These are phyloP conservation scores for Rubroshorea leprosula DNA, from an alignment of 345 rosid genomes.

Conservation along the genomic window DNA sequence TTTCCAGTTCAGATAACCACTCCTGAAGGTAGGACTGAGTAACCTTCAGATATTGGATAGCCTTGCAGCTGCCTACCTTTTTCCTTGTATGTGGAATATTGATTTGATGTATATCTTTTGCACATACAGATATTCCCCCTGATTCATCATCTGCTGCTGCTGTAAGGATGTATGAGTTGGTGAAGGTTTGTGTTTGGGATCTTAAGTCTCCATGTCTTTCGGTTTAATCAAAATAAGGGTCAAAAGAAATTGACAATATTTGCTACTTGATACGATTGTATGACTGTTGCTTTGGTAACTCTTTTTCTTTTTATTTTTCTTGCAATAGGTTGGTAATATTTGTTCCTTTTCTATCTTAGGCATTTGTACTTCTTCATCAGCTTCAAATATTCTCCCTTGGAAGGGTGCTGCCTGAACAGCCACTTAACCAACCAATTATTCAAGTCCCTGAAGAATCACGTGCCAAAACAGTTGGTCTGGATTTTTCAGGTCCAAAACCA, in stretches of 20 bases:
- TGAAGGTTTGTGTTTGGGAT: slow-evolving; percentile 60
- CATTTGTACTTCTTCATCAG: slow-evolving; percentile 86
- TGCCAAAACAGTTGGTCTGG: slow-evolving; percentile 61
- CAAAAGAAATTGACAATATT: neutral
- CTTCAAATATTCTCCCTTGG: slow-evolving; percentile 79
- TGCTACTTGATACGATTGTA: no score
- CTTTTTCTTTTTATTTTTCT: neutral
- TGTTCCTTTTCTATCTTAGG: slow-evolving; percentile 36
- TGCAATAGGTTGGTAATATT: slow-evolving; percentile 15
- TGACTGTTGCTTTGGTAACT: neutral
- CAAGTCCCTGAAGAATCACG: slow-evolving; percentile 52
- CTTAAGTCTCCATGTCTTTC: neutral
- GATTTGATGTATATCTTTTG: slow-evolving; percentile 8
- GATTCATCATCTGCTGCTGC: slow-evolving; percentile 75
- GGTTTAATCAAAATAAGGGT: neutral
- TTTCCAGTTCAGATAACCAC: slow-evolving; percentile 47
- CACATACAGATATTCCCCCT: slow-evolving; percentile 37
- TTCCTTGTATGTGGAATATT: slow-evolving; percentile 12
- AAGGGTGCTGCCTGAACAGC: slow-evolving; percentile 70
- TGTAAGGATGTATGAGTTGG: slow-evolving; percentile 71
- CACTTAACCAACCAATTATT: slow-evolving; percentile 44
- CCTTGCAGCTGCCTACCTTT: neutral
- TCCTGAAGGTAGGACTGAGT: slow-evolving; percentile 47
- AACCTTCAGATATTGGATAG: neutral
- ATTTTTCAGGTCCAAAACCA: slow-evolving; percentile 69